Percentiles rank a stretch among this genome's conserved stretches.
These are phyloP conservation scores for Amaranthus palmeri DNA, from an alignment of 148 eudicot genomes.

Conservation along the genomic window DNA sequence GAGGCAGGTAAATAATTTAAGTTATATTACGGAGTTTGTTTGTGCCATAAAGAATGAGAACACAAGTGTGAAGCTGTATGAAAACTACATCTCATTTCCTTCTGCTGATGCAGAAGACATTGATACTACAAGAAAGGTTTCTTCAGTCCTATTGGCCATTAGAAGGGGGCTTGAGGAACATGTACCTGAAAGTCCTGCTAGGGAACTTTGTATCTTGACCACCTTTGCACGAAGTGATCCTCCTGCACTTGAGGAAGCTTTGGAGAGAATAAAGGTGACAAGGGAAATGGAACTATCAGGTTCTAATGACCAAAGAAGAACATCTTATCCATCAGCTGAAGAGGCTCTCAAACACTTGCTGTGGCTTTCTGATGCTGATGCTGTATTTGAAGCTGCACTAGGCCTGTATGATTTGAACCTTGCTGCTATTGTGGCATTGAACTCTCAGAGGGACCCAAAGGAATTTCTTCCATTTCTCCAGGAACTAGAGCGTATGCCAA, in stretches of 20 bases:
- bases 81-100: slow-evolving; percentile 45
- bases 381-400: slow-evolving; percentile 94
- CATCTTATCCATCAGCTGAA: slow-evolving; percentile 78
- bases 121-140: slow-evolving; percentile 44
- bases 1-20: slow-evolving; percentile 69
- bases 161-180: slow-evolving; percentile 85
- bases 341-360: slow-evolving; percentile 89
- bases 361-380: slow-evolving; percentile 86
- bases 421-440: slow-evolving; percentile 96
- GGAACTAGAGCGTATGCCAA: slow-evolving; percentile 69
- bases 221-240: slow-evolving; percentile 95
- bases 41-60: slow-evolving; percentile 81
- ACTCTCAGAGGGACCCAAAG: slow-evolving; percentile 89
- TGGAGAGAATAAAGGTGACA: slow-evolving; percentile 70
- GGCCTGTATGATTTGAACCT: slow-evolving; percentile 95
- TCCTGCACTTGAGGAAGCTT: slow-evolving; percentile 88
- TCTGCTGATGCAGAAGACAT: slow-evolving; percentile 30
- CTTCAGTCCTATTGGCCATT: slow-evolving; percentile 62
- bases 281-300: slow-evolving; percentile 76
- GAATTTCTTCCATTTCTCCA: slow-evolving; percentile 95
- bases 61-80: slow-evolving; percentile 63
- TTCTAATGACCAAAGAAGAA: slow-evolving; percentile 43
- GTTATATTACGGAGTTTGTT: slow-evolving; percentile 83
- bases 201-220: slow-evolving; percentile 96
- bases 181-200: slow-evolving; percentile 60